These are phyloP conservation scores for Metarhizium guizhouense DNA, from an alignment of 2,329 filamentous ascomycete species.

Conservation along the genomic window DNA sequence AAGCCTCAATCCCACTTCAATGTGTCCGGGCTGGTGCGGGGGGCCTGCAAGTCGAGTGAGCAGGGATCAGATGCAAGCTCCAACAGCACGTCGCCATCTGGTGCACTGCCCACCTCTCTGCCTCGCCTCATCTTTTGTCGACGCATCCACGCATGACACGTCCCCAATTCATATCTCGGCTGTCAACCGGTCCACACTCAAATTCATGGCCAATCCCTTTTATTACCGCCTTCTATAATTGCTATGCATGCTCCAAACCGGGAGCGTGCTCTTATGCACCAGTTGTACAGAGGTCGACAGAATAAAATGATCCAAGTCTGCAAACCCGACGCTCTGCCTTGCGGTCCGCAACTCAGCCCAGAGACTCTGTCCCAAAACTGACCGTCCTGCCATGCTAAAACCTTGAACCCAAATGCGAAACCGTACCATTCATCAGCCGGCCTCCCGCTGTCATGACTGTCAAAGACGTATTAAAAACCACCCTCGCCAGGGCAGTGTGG, in stretches of 20 bases:
- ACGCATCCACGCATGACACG: too few relatives aligned
- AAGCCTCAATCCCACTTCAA: too few relatives aligned
- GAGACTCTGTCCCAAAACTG: conserved; percentile 3
- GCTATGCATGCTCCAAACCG: conserved; percentile 5
- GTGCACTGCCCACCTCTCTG: too few relatives aligned
- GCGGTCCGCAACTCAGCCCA: conserved; percentile 2
- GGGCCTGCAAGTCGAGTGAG: too few relatives aligned
- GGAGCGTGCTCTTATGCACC: conserved; percentile 6
- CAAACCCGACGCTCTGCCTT: conserved; percentile 4
- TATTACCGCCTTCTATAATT: conserved; percentile 3
- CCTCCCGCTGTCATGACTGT: conserved; percentile 21
- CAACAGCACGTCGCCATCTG: too few relatives aligned
- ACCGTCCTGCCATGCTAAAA: conserved; percentile 7
- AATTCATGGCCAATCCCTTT: neutral
- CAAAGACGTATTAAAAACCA: conserved; percentile 17
- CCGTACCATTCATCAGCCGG: conserved; percentile 15
- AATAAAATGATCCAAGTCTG: neutral
- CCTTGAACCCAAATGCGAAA: conserved; percentile 8
- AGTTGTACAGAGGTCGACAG: conserved; percentile 6
- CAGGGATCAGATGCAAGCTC: too few relatives aligned
- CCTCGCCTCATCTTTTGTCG: too few relatives aligned
- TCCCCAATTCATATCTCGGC: neutral
- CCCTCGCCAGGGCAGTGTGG: conserved; percentile 6
- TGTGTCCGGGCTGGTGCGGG: too few relatives aligned
- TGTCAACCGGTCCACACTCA: neutral